A percentile compares a stretch with the other conserved stretches of the same genome.
phyloP scores from a whole-genome alignment of 2,329 filamentous ascomycete genomes.

The Phaeosphaeriaceae sp. region DNA sequence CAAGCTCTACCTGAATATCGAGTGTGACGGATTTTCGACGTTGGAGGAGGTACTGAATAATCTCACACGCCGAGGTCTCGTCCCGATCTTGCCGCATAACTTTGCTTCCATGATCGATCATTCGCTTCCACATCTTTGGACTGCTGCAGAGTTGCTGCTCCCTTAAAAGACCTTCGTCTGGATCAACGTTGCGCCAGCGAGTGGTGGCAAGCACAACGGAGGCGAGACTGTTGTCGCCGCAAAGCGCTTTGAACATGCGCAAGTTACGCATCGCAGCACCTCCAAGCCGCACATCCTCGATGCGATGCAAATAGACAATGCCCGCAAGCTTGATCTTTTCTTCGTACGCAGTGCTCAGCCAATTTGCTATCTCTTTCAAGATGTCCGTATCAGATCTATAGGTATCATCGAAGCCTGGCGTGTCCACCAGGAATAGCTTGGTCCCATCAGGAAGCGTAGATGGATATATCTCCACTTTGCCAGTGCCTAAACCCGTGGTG shows the following conservation, averaged over 20 bases:
- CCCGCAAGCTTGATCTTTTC: slow-evolving; percentile 48
- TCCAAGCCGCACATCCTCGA: slow-evolving; percentile 51
- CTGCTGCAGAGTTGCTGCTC: too few relatives aligned
- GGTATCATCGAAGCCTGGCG: slow-evolving; percentile 58
- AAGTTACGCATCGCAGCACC: slow-evolving; percentile 51
- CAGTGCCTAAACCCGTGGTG: slow-evolving; percentile 5
- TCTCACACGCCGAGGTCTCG: too few relatives aligned
- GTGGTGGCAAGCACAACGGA: slow-evolving; percentile 54
- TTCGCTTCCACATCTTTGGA: too few relatives aligned
- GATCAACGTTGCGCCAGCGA: slow-evolving; percentile 54
- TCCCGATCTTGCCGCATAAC: too few relatives aligned
- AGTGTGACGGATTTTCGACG: too few relatives aligned
- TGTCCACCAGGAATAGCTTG: slow-evolving; percentile 49
- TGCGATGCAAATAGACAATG: slow-evolving; percentile 57
- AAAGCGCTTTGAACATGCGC: slow-evolving; percentile 55
- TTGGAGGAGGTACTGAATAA: too few relatives aligned
- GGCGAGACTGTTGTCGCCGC: slow-evolving; percentile 50
- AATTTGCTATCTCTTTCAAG: slow-evolving; percentile 51
- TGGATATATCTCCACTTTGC: slow-evolving; percentile 3
- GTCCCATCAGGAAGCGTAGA: slow-evolving; percentile 4
- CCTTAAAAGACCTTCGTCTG: too few relatives aligned
- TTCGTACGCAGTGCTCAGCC: slow-evolving; percentile 44
- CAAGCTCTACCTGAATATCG: too few relatives aligned
- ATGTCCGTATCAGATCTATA: slow-evolving; percentile 54
- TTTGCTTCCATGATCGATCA: too few relatives aligned